These are phyloP conservation scores for Arthrobotrys iridis DNA, from an alignment of 2,329 filamentous ascomycete genomes.

Conservation along the genomic window DNA sequence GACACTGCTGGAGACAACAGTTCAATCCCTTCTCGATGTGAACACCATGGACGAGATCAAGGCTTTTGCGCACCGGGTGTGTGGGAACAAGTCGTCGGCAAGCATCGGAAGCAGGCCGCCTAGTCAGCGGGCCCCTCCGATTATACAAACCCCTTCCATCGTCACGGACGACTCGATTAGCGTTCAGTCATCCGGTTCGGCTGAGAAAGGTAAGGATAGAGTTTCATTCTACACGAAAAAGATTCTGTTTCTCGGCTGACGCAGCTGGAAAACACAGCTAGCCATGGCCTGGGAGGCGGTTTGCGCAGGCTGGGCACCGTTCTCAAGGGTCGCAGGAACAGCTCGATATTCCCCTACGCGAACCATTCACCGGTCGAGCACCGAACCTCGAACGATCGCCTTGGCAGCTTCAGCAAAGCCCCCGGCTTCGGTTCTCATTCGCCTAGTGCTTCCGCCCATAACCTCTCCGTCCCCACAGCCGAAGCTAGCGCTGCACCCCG, in stretches of 20 bases:
- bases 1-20: slow-evolving; percentile 77
- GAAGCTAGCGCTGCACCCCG: slow-evolving; percentile 17
- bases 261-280: neutral
- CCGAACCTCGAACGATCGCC: slow-evolving; percentile 46
- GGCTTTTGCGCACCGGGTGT: slow-evolving; percentile 67
- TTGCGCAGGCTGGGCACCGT: slow-evolving; percentile 60
- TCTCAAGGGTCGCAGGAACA: slow-evolving; percentile 58
- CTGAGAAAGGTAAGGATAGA: slow-evolving; percentile 52
- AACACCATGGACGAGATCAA: slow-evolving; percentile 88
- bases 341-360: slow-evolving; percentile 56
- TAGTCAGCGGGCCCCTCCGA: slow-evolving; percentile 59
- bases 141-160: slow-evolving; percentile 61
- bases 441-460: slow-evolving; percentile 38
- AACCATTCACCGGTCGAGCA: slow-evolving; percentile 55
- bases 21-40: slow-evolving; percentile 85
- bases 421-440: slow-evolving; percentile 31
- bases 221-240: neutral
- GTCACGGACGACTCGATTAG: slow-evolving; percentile 67
- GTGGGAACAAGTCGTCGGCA: slow-evolving; percentile 59
- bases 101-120: slow-evolving; percentile 62
- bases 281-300: slow-evolving; percentile 52
- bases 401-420: slow-evolving; percentile 41
- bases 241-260: neutral
- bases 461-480: slow-evolving; percentile 44
- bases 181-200: slow-evolving; percentile 67